Conservation (phyloP, 371 early-diverging fungal genomes). For the Syncephalastrum racemosum region DNA sequence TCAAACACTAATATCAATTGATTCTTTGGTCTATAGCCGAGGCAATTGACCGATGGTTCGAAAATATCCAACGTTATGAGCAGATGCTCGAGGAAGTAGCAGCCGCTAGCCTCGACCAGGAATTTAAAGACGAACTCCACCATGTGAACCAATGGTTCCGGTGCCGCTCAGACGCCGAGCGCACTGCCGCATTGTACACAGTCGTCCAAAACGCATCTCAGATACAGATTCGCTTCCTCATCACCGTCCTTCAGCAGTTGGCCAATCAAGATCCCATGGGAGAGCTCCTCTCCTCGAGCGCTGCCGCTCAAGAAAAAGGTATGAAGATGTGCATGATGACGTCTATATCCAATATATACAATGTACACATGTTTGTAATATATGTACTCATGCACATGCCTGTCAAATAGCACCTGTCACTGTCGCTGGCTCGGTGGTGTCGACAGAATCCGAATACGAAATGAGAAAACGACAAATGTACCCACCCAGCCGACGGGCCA, state of each 20-base stretch:
- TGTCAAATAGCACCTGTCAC: slow-evolving; percentile 5
- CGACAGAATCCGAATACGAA: slow-evolving; percentile 43
- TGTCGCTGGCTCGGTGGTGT: slow-evolving; percentile 33
- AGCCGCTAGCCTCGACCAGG: slow-evolving; percentile 86
- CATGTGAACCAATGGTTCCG: slow-evolving; percentile 96
- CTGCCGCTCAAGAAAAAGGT: slow-evolving; percentile 63
- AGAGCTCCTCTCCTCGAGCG: slow-evolving; percentile 46
- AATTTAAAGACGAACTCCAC: slow-evolving; percentile 90
- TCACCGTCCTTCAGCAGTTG: slow-evolving; percentile 89
- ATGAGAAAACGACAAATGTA: slow-evolving; percentile 34
- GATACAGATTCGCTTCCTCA: slow-evolving; percentile 92
- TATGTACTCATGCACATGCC: too few species aligned
- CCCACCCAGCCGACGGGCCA: slow-evolving; percentile 23
- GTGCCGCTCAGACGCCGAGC: slow-evolving; percentile 87
- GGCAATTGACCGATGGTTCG: slow-evolving; percentile 90
- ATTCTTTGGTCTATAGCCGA: slow-evolving; percentile 45
- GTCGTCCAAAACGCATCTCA: slow-evolving; percentile 89
- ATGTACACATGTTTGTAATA: too few species aligned
- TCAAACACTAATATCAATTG: not conserved
- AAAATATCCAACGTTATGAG: slow-evolving; percentile 90
- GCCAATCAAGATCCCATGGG: slow-evolving; percentile 74
- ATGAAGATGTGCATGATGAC: slow-evolving; percentile 1
- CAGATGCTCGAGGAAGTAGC: slow-evolving; percentile 94
- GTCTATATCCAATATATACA: not conserved
- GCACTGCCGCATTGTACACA: slow-evolving; percentile 89